These are phyloP conservation scores for Helichrysum umbraculigerum DNA, from an alignment of 129 eudicot species.

Conservation along the genomic window DNA sequence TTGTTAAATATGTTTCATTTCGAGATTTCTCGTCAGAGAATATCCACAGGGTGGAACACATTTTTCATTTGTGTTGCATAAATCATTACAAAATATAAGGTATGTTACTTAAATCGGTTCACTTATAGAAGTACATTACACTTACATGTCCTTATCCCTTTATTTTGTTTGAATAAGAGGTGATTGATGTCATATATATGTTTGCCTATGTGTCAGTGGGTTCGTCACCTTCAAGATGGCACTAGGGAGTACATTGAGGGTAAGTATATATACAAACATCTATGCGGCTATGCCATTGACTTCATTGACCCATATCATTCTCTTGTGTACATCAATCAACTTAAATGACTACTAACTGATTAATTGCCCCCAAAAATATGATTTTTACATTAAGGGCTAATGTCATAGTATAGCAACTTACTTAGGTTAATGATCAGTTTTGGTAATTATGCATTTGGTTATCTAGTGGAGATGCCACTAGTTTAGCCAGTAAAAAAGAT, in stretches of 20 bases:
- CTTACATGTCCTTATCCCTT: background rate
- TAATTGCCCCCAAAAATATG: conserved; percentile 1
- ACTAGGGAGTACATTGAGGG: conserved; percentile 96
- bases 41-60: background rate
- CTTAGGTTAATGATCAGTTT: background rate
- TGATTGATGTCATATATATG: background rate
- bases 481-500: background rate
- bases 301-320: background rate
- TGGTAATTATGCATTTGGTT: background rate
- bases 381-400: background rate
- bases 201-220: conserved; percentile 63
- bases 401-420: background rate
- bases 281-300: background rate
- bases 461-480: background rate
- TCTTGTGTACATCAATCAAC: background rate
- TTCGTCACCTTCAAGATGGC: conserved; percentile 95
- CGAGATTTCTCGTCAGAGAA: background rate
- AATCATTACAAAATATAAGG: background rate
- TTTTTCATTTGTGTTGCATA: background rate
- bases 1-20: background rate
- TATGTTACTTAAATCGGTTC: background rate
- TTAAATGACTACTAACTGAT: conserved; percentile 10
- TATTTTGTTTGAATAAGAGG: background rate
- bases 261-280: conserved; percentile 26
- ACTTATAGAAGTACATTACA: background rate